Conservation (phyloP, 2,329 filamentous ascomycete genomes). For the Penicillium sp. region DNA sequence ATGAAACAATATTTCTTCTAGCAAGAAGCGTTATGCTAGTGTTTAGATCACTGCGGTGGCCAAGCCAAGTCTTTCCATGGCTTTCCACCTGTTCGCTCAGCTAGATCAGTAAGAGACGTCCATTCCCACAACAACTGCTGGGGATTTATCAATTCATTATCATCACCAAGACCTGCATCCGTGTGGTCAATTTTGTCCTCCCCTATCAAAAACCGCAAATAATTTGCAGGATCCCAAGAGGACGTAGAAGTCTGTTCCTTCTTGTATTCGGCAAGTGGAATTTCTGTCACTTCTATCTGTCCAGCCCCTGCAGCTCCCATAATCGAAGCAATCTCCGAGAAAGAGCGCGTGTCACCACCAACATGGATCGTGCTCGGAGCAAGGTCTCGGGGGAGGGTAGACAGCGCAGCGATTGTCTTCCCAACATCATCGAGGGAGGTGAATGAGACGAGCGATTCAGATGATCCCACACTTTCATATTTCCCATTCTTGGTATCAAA, state of each 20-base stretch:
- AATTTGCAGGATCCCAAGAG: conserved; percentile 31
- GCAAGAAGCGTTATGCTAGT: too few species aligned
- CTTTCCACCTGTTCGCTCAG: conserved; percentile 27
- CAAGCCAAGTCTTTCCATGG: conserved; percentile 28
- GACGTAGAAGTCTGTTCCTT: conserved; percentile 19
- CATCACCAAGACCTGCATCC: conserved; percentile 26
- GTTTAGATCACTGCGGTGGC: conserved; percentile 15
- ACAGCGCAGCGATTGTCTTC: conserved; percentile 32
- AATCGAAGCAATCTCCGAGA: conserved; percentile 12
- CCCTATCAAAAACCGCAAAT: conserved; percentile 41
- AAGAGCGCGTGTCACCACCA: conserved; percentile 14
- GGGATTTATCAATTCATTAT: conserved; percentile 37
- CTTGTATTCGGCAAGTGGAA: conserved; percentile 29
- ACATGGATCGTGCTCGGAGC: conserved; percentile 21
- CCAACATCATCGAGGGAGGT: conserved; percentile 38
- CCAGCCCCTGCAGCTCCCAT: conserved; percentile 14
- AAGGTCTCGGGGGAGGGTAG: conserved; percentile 17
- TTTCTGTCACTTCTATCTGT: conserved; percentile 8
- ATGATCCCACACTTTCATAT: conserved; percentile 36
- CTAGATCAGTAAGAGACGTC: conserved; percentile 34
- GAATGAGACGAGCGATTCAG: conserved; percentile 32
- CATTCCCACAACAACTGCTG: conserved; percentile 34
- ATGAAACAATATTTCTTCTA: too few species aligned
- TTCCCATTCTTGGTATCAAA: conserved; percentile 20
- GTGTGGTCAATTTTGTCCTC: conserved; percentile 34